Evolutionary conservation across 108 stramenopile genomes (phyloP), one percentile per base, ranked within the genome.

Genomic region (Discostella stelligeroides): DNA sequence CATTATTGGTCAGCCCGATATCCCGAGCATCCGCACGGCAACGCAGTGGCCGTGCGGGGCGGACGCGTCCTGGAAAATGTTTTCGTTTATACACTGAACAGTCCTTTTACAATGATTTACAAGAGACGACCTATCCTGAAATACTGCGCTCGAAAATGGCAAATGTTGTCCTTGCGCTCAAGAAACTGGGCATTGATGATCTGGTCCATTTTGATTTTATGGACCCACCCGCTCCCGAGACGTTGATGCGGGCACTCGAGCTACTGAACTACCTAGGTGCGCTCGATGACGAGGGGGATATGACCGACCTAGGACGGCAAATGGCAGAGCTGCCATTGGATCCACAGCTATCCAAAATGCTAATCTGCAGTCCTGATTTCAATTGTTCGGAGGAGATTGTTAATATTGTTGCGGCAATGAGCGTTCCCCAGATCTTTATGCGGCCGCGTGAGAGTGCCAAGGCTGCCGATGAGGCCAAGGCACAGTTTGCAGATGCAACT

Each of bases 391-490:
- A 83, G 25, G 98, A 98, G 74, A 88, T 98, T 59, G 75, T 98
- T 60, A 96, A 97, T 23, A 91, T 89, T 1, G 95, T 98, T 27
- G 83, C 97, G 29, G 98, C 98, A 96, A 62, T 98, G 39, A 92
- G 92, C 62, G 95, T 96, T 34, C 97, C 97, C 65, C 95, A 96
- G 75, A 73, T 98, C 13, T 95, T 98, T 62, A n/a, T 98, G 84
- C 84, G 99, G 42, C 98, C 98, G 25, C 92, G 95, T 66, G 98
- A 98, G 60, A 68, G 85, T 18, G 97, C 96, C 24, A 97, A 96
- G 72, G 87, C 81, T 7, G 99, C 99, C 1, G 98, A 99, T 75
- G 97, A 97, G 70, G 97, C 97, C 49, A 99, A 99, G 76, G 97
- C 98, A 12, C 98, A 99, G 81, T 99, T 99, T 74, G 76, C 92